Percentiles rank a stretch among this genome's conserved stretches.
Evolutionary conservation across 1,284 basidiomycete species (phyloP).

Genomic region (Lentinula novae-zelandiae): DNA sequence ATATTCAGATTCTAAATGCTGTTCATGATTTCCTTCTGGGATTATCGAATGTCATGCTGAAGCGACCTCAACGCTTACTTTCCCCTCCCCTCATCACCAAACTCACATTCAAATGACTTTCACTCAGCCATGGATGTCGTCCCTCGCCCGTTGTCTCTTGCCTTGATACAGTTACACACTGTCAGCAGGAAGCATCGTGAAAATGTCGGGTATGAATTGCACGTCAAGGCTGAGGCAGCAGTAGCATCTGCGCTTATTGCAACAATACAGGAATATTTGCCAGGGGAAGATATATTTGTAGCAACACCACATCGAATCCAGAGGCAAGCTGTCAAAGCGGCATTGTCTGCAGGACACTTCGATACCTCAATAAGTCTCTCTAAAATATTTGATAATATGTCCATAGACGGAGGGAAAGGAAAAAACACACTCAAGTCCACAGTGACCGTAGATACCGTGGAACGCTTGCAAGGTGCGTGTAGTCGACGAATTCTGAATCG

Average conservation of each 20-base stretch:
- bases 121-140: constrained; percentile 1
- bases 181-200: constrained; percentile 23
- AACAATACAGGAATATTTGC: constrained; percentile 32
- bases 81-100: constrained; percentile 22
- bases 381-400: background rate
- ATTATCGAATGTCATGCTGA: constrained; percentile 36
- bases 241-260: constrained; percentile 39
- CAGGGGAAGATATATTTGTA: constrained; percentile 43
- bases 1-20: constrained; percentile 21
- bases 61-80: constrained; percentile 31
- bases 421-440: constrained; percentile 5
- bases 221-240: constrained; percentile 43
- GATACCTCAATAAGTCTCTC: background rate
- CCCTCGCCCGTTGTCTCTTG: constrained; percentile 36
- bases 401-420: background rate
- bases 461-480: constrained; percentile 39
- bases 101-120: background rate
- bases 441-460: constrained; percentile 45
- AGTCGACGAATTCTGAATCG: background rate
- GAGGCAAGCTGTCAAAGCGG: constrained; percentile 41
- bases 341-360: constrained; percentile 22
- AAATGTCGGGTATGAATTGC: constrained; percentile 37
- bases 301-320: constrained; percentile 48
- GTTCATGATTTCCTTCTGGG: constrained; percentile 32
- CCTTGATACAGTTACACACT: constrained; percentile 34